A percentile compares a stretch with the other conserved stretches of the same genome.
These are phyloP conservation scores for Paramyrothecium sp. DNA, from an alignment of 2,329 filamentous ascomycete species.

Conservation along the genomic window DNA sequence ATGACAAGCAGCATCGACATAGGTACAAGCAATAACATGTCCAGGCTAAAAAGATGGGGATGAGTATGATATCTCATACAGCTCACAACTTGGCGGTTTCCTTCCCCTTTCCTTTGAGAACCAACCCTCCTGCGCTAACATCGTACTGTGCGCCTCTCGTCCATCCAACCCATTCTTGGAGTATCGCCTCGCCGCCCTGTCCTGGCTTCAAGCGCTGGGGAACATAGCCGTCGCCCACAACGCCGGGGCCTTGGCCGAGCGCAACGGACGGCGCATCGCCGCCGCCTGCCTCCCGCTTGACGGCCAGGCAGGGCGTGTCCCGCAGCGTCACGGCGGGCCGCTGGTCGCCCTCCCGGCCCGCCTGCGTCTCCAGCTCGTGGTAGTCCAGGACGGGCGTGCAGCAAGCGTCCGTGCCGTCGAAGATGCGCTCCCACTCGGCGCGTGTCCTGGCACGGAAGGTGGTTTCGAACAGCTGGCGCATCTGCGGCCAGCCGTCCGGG, in stretches of 20 bases:
- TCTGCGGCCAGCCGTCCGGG: constrained; percentile 62
- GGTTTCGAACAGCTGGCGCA: constrained; percentile 59
- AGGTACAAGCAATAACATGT: not conserved
- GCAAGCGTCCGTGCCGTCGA: constrained; percentile 90
- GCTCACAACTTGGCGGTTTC: constrained; percentile 29
- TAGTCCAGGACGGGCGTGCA: constrained; percentile 84
- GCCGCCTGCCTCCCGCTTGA: constrained; percentile 42
- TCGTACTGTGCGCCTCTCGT: constrained; percentile 67
- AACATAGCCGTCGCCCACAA: constrained; percentile 66
- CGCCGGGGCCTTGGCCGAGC: constrained; percentile 63
- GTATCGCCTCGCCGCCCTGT: constrained; percentile 66
- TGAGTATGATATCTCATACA: not conserved
- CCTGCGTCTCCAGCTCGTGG: constrained; percentile 59
- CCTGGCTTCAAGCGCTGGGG: constrained; percentile 62
- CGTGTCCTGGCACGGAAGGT: constrained; percentile 71
- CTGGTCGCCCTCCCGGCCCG: constrained; percentile 63
- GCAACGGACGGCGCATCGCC: constrained; percentile 27
- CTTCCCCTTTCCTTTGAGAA: constrained; percentile 33
- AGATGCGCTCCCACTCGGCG: constrained; percentile 78
- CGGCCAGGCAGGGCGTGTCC: constrained; percentile 65
- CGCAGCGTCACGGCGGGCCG: constrained; percentile 68
- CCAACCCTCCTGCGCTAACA: constrained; percentile 61
- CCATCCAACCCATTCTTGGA: constrained; percentile 79
- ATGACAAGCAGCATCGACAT: not conserved
- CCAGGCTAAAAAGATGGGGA: not conserved